A percentile compares a stretch with the other conserved stretches of the same genome.
These are phyloP conservation scores for Sordaria brevicollis DNA, from an alignment of 495 filamentous ascomycete genomes.

Conservation along the genomic window DNA sequence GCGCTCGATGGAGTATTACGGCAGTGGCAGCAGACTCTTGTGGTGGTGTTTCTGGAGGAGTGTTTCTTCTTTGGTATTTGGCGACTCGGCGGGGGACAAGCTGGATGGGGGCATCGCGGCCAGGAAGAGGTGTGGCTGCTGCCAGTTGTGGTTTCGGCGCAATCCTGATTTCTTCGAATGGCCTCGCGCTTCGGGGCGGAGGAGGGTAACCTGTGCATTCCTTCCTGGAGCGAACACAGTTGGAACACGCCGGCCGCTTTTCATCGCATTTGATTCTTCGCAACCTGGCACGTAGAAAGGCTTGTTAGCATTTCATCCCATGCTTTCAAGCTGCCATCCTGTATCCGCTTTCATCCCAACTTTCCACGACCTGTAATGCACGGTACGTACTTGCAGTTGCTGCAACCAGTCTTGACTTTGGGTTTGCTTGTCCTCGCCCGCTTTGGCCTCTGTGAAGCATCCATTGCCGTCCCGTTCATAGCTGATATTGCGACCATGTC, in stretches of 20 bases:
- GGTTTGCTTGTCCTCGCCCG: constrained; percentile 35
- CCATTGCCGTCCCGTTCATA: constrained; percentile 2
- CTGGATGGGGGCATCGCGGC: constrained; percentile 9
- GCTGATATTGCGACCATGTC: not conserved
- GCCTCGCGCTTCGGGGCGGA: constrained; percentile 29
- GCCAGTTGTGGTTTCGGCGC: constrained; percentile 30
- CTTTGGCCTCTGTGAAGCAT: constrained; percentile 16
- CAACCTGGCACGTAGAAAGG: constrained; percentile 30
- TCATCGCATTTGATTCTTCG: constrained; percentile 61
- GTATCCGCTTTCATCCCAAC: not conserved
- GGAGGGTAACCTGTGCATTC: constrained; percentile 42
- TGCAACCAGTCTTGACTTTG: constrained; percentile 46
- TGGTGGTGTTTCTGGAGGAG: constrained; percentile 27
- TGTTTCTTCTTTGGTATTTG: constrained; percentile 19
- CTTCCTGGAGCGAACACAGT: constrained; percentile 43
- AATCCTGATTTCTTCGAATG: constrained; percentile 32
- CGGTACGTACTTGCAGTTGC: constrained; percentile 44
- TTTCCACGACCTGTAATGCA: not conserved
- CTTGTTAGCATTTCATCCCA: not conserved
- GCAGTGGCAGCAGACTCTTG: not conserved
- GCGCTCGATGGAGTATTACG: constrained; percentile 16
- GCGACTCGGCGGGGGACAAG: constrained; percentile 15
- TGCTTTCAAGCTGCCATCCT: not conserved
- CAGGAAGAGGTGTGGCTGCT: constrained; percentile 11
- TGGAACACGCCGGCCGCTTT: constrained; percentile 45